These are phyloP conservation scores for Ceratocystiopsis minuta DNA, from an alignment of 2,329 filamentous ascomycete genomes.

Conservation along the genomic window DNA sequence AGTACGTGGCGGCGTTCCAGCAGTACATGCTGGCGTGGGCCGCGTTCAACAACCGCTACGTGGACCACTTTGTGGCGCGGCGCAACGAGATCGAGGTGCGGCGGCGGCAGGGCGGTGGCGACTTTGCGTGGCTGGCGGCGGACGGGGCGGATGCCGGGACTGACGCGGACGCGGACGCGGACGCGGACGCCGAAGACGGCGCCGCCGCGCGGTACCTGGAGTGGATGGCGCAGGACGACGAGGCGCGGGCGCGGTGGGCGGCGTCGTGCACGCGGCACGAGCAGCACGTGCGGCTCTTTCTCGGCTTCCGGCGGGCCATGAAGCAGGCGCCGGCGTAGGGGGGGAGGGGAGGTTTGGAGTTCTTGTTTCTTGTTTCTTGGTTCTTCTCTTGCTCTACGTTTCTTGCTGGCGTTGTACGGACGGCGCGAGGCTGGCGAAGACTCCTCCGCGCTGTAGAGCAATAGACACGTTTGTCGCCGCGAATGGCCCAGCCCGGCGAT, in stretches of 20 bases:
- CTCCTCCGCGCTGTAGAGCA: no score
- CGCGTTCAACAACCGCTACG: constrained; percentile 31
- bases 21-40: constrained; percentile 34
- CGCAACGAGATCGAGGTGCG: constrained; percentile 23
- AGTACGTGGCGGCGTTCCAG: constrained; percentile 35
- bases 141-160: constrained; percentile 21
- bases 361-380: no score
- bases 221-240: constrained; percentile 45
- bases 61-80: constrained; percentile 36
- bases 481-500: no score
- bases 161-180: constrained; percentile 13
- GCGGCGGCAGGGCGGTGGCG: constrained; percentile 19
- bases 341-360: no score
- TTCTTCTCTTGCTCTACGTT: no score
- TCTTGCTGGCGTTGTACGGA: no score
- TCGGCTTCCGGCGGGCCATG: constrained; percentile 25
- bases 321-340: no score
- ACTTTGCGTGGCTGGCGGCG: constrained; percentile 26
- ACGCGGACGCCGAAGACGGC: no score
- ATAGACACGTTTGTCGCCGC: no score
- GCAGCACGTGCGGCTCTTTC: constrained; percentile 38
- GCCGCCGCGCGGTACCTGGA: constrained; percentile 36
- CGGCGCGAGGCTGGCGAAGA: no score
- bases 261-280: constrained; percentile 42
- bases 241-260: constrained; percentile 42